Percentiles rank a stretch among this genome's conserved stretches.
phyloP scores from a whole-genome alignment of 768 basidiomycete species.

The Tulasnella sp. region DNA sequence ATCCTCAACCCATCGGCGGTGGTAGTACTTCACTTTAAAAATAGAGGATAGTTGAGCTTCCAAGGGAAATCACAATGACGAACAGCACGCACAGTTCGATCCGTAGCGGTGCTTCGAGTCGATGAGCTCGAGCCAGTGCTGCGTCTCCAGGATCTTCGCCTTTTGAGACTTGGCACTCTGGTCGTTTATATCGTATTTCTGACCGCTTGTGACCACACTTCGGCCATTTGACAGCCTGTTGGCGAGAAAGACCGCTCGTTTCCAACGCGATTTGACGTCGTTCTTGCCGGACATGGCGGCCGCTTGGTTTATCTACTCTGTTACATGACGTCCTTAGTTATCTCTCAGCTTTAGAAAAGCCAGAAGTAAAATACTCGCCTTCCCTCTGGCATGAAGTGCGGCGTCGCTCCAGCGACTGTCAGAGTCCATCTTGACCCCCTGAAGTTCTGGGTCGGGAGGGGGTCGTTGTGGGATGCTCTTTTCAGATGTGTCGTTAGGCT shows the following conservation, averaged over 20 bases:
- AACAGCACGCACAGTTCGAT: conserved; percentile 35
- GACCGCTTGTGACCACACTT: conserved; percentile 25
- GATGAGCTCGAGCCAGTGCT: conserved; percentile 54
- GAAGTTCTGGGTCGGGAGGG: not conserved
- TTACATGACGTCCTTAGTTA: not conserved
- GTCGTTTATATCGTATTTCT: conserved; percentile 21
- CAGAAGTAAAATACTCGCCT: conserved; percentile 21
- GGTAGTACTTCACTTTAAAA: conserved; percentile 40
- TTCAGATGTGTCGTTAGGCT: not conserved
- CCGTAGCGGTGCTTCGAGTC: conserved; percentile 57
- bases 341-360: not conserved
- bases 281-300: conserved; percentile 38
- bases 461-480: not conserved
- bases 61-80: not conserved
- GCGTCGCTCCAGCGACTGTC: conserved; percentile 28
- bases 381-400: conserved; percentile 27
- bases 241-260: conserved; percentile 34
- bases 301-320: conserved; percentile 24
- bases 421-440: not conserved
- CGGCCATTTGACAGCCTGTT: conserved; percentile 35
- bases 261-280: conserved; percentile 36
- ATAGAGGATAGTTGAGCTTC: not conserved
- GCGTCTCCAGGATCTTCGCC: conserved; percentile 41
- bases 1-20: conserved; percentile 43
- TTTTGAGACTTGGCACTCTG: conserved; percentile 14